A percentile compares a stretch with the other conserved stretches of the same genome.
Conservation (phyloP, 805 yeast genomes). For the Candida michaelii region DNA sequence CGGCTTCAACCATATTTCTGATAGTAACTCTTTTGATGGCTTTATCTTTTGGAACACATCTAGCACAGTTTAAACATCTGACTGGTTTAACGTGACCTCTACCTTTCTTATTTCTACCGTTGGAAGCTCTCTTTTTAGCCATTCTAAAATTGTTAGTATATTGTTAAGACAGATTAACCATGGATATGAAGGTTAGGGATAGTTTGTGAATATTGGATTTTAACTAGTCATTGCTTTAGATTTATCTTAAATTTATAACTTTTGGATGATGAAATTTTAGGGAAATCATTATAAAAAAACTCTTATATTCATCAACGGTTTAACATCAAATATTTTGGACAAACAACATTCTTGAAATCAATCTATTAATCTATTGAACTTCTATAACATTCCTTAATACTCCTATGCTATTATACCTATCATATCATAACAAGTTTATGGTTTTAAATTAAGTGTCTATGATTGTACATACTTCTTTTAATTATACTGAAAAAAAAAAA, state of each 20-base stretch:
- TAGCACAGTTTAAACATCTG: constrained; percentile 99
- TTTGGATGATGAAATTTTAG: too few relatives aligned
- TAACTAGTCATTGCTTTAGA: too few relatives aligned
- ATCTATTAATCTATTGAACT: neutral
- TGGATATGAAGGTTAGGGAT: neutral
- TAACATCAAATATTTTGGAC: too few relatives aligned
- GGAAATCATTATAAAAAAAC: too few relatives aligned
- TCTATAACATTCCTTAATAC: neutral
- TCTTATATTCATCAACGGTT: too few relatives aligned
- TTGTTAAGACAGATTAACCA: neutral
- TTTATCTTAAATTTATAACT: too few relatives aligned
- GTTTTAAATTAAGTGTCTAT: neutral
- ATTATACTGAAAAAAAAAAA: constrained; percentile 7
- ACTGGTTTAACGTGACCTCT: constrained; percentile 99
- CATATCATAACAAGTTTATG: neutral
- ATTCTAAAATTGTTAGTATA: constrained; percentile 44
- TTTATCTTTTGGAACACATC: constrained; percentile 99
- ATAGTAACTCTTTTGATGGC: constrained; percentile 99
- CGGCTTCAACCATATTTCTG: constrained; percentile 99
- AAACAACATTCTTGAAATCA: neutral
- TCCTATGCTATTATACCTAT: neutral
- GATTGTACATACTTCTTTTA: constrained; percentile 6
- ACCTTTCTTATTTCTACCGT: constrained; percentile 99
- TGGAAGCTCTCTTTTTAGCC: constrained; percentile 99
- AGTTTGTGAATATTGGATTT: too few relatives aligned